These are phyloP conservation scores for Rhodocollybia butyracea DNA, from an alignment of 768 basidiomycete genomes.

Conservation along the genomic window DNA sequence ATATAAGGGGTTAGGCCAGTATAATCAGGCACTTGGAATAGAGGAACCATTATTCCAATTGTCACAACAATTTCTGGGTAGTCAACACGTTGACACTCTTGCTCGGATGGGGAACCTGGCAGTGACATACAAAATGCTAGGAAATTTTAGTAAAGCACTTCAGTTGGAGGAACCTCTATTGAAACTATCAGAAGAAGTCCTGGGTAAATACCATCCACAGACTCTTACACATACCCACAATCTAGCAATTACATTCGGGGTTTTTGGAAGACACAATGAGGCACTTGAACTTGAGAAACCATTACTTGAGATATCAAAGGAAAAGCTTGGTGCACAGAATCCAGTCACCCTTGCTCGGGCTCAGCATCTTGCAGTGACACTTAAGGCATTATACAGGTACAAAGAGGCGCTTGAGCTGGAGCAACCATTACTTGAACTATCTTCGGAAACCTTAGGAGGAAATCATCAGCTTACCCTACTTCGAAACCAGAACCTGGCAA, in stretches of 20 bases:
- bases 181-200: not conserved
- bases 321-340: not conserved
- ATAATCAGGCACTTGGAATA: not conserved
- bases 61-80: not conserved
- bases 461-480: constrained; percentile 1
- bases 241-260: not conserved
- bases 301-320: not conserved
- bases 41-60: not conserved
- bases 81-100: not conserved
- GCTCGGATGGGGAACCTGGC: not conserved
- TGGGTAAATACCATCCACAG: not conserved
- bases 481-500: not conserved
- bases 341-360: not conserved
- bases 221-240: not conserved
- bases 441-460: not conserved
- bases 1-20: not conserved
- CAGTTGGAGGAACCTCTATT: not conserved
- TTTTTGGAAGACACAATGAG: not conserved
- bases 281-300: not conserved
- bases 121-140: not conserved
- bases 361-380: not conserved
- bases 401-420: constrained; percentile 3
- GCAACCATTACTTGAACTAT: not conserved
- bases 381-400: not conserved
- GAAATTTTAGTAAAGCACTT: not conserved